phyloP scores from a whole-genome alignment of 2,329 filamentous ascomycete species.

The Ceratocystis alfenasii region DNA sequence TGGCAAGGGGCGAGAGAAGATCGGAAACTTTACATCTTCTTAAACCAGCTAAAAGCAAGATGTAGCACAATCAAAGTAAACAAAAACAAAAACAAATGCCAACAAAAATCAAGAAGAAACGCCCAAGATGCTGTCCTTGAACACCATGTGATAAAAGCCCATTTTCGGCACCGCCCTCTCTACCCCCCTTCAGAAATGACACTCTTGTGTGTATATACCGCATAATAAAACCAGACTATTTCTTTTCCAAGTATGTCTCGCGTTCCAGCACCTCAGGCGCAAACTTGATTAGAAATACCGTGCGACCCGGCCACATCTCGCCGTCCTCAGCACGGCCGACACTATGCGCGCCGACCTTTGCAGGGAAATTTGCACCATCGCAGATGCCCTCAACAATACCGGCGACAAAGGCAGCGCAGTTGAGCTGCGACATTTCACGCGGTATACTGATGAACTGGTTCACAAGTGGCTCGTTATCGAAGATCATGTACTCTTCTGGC shows the following conservation, averaged over 20 bases:
- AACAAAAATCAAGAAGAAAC: conserved; percentile 13
- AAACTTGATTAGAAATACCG: conserved; percentile 91
- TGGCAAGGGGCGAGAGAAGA: not conserved
- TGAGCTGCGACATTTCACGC: conserved; percentile 89
- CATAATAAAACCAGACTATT: conserved; percentile 25
- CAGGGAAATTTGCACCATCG: conserved; percentile 81
- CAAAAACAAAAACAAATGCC: conserved; percentile 3
- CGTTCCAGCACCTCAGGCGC: conserved; percentile 81
- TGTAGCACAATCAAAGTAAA: conserved; percentile 6
- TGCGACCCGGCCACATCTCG: conserved; percentile 92
- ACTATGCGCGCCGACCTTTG: conserved; percentile 79
- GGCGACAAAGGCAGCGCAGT: conserved; percentile 90
- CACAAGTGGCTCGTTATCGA: conserved; percentile 92
- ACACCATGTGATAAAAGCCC: conserved; percentile 7
- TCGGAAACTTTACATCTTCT: not conserved
- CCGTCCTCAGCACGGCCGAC: conserved; percentile 46
- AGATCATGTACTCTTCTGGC: conserved; percentile 96
- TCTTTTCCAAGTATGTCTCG: conserved; percentile 66
- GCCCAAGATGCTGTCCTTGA: conserved; percentile 9
- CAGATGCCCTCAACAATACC: conserved; percentile 93
- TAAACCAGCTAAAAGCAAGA: not conserved
- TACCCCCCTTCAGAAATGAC: not conserved
- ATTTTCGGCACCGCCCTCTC: not conserved
- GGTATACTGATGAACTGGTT: conserved; percentile 90
- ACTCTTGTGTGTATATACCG: too few relatives aligned